phyloP scores from a whole-genome alignment of 208 protist species.

The Crithidia sp. region DNA sequence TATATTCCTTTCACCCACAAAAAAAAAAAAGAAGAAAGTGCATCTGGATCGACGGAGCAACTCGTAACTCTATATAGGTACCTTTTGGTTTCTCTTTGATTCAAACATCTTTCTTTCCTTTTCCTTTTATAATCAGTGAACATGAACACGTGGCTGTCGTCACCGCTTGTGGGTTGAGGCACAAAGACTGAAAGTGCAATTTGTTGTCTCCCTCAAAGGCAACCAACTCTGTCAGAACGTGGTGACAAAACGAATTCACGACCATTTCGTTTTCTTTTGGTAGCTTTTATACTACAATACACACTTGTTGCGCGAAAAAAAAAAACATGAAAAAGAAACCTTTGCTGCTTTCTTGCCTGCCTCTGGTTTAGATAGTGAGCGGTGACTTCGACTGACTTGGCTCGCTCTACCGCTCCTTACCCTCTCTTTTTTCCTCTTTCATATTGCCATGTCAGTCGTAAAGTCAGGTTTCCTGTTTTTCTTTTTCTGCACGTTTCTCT shows the following conservation, averaged over 20 bases:
- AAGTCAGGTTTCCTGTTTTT: not conserved
- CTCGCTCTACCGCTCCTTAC: conserved; percentile 2
- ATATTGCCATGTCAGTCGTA: not conserved
- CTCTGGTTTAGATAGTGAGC: not conserved
- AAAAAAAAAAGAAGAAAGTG: conserved; percentile 3
- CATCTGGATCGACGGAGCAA: conserved; percentile 15
- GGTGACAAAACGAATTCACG: not conserved
- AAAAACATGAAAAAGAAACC: conserved; percentile 3
- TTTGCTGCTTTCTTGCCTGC: conserved; percentile 5
- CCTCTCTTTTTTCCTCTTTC: not conserved
- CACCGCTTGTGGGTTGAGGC: not conserved
- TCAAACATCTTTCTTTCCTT: not conserved
- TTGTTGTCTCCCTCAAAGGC: not conserved
- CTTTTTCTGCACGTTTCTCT: not conserved
- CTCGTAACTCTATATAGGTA: conserved; percentile 16
- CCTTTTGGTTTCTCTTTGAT: not conserved
- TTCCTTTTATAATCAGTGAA: not conserved
- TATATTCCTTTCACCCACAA: conserved; percentile 11
- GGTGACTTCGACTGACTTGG: conserved; percentile 6
- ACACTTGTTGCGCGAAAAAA: conserved; percentile 10
- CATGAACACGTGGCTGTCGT: not conserved
- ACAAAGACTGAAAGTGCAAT: not conserved
- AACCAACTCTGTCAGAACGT: not conserved
- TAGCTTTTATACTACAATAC: conserved; percentile 3
- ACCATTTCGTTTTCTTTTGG: conserved; percentile 1